Evolutionary conservation across 2,329 filamentous ascomycete genomes (phyloP).

Genomic region (Mycocentrospora acerina): DNA sequence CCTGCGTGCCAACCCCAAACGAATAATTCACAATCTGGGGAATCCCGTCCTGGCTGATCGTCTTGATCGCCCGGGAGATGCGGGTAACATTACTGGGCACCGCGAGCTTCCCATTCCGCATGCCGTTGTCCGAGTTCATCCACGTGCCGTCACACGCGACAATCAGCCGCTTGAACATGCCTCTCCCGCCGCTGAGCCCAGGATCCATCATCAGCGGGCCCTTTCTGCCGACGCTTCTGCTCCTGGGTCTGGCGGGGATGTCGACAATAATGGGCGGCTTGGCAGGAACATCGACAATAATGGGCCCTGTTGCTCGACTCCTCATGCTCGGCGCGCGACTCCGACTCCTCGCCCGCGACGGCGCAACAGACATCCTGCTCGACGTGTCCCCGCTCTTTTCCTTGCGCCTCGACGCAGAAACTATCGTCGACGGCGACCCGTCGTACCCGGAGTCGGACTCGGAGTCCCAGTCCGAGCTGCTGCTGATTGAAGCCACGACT

Average conservation of each 20-base stretch:
- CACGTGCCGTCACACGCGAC: constrained; percentile 50
- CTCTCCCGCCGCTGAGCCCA: constrained; percentile 38
- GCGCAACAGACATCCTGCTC: constrained; percentile 33
- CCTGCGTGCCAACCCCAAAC: constrained; percentile 50
- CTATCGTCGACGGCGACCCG: constrained; percentile 16
- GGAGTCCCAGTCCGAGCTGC: constrained; percentile 8
- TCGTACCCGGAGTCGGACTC: constrained; percentile 24
- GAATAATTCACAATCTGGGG: constrained; percentile 56
- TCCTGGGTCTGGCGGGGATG: constrained; percentile 24
- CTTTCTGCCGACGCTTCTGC: constrained; percentile 26
- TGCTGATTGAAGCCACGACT: constrained; percentile 24
- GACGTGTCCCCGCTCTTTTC: constrained; percentile 14
- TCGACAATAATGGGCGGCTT: constrained; percentile 32
- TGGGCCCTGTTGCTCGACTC: constrained; percentile 21
- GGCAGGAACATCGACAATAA: constrained; percentile 26
- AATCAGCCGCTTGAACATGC: constrained; percentile 44
- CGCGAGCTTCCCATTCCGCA: constrained; percentile 45
- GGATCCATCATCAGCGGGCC: constrained; percentile 30
- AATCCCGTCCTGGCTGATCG: constrained; percentile 50
- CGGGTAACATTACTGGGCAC: constrained; percentile 54
- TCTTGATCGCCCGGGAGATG: constrained; percentile 52
- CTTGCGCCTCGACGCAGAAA: constrained; percentile 20
- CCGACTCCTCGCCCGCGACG: constrained; percentile 29
- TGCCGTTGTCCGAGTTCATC: constrained; percentile 52
- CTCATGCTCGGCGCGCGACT: constrained; percentile 34